Evolutionary conservation across 2,329 filamentous ascomycete genomes (phyloP).

Genomic region (Ascochyta lentis): DNA sequence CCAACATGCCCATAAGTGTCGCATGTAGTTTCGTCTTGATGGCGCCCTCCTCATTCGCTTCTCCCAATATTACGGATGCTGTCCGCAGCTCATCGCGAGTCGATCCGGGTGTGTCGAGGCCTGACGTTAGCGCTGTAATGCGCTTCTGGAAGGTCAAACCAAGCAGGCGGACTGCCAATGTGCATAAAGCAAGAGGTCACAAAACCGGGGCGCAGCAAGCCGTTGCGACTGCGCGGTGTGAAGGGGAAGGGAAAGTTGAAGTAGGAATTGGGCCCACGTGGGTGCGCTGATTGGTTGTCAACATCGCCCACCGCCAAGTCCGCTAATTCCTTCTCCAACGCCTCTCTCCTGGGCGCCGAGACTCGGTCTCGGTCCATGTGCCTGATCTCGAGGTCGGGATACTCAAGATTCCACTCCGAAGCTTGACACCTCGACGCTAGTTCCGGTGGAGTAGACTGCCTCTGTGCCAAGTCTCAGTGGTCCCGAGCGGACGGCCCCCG

Average conservation of each 20-base stretch:
- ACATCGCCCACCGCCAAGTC: constrained; percentile 8
- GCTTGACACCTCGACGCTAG: constrained; percentile 15
- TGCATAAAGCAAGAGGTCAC: constrained; percentile 9
- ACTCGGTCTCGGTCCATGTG: constrained; percentile 12
- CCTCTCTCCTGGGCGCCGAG: constrained; percentile 15
- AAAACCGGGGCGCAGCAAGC: constrained; percentile 13
- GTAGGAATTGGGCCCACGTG: constrained; percentile 12
- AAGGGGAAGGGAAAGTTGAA: constrained; percentile 6
- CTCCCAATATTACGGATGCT: constrained; percentile 4
- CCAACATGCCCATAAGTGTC: background rate
- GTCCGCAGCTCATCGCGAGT: constrained; percentile 1
- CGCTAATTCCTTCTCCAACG: constrained; percentile 12
- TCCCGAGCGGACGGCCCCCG: constrained; percentile 4
- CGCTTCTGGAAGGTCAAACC: constrained; percentile 10
- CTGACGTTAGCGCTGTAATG: constrained; percentile 3
- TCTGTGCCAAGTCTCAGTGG: constrained; percentile 16
- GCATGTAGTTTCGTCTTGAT: constrained; percentile 1
- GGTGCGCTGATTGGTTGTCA: constrained; percentile 16
- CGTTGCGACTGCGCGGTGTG: background rate
- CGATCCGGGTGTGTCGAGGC: constrained; percentile 6
- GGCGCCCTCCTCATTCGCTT: constrained; percentile 7
- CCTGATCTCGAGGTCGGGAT: constrained; percentile 10
- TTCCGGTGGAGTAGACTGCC: constrained; percentile 8
- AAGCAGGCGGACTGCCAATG: constrained; percentile 13
- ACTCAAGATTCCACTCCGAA: constrained; percentile 21